Percentiles rank a stretch among this genome's conserved stretches.
phyloP scores from a whole-genome alignment of 2,329 filamentous ascomycete genomes.

The Trichocomaceae sp. region DNA sequence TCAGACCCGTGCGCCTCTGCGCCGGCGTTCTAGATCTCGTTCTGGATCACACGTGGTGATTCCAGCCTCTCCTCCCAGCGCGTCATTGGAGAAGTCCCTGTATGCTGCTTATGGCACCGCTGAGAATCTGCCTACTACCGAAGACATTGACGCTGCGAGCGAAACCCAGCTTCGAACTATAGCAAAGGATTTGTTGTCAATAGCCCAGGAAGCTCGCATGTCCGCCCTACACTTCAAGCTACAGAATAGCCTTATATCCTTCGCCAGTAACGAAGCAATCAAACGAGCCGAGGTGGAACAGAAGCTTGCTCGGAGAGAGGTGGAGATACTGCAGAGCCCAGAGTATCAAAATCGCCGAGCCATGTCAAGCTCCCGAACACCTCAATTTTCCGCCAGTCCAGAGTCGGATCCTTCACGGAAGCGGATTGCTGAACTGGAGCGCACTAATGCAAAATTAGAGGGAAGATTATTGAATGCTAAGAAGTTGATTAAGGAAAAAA shows the following conservation, averaged over 20 bases:
- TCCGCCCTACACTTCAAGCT: constrained; percentile 85
- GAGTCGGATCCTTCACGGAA: constrained; percentile 56
- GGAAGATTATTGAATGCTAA: constrained; percentile 66
- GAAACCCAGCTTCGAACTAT: constrained; percentile 49
- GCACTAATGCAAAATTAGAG: constrained; percentile 58
- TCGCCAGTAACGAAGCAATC: constrained; percentile 77
- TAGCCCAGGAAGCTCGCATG: constrained; percentile 65
- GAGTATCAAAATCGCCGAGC: constrained; percentile 61
- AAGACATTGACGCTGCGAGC: constrained; percentile 49
- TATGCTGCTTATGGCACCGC: constrained; percentile 38
- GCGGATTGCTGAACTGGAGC: constrained; percentile 59
- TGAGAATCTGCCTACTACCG: constrained; percentile 41
- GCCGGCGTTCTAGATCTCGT: constrained; percentile 37
- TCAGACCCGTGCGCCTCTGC: constrained; percentile 44
- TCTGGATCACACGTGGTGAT: constrained; percentile 34
- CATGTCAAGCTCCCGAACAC: constrained; percentile 43
- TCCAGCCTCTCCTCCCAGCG: constrained; percentile 47
- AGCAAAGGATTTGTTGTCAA: constrained; percentile 47
- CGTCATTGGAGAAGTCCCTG: constrained; percentile 33
- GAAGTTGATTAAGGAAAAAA: constrained; percentile 70
- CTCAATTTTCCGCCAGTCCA: constrained; percentile 34
- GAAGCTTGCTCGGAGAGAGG: constrained; percentile 81
- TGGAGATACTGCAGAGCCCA: constrained; percentile 71
- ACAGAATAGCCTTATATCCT: constrained; percentile 74
- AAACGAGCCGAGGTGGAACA: constrained; percentile 87